Percentiles rank a stretch among this genome's conserved stretches.
These are phyloP conservation scores for Pichia inconspicua DNA, from an alignment of 1,139 yeast genomes.

Conservation along the genomic window DNA sequence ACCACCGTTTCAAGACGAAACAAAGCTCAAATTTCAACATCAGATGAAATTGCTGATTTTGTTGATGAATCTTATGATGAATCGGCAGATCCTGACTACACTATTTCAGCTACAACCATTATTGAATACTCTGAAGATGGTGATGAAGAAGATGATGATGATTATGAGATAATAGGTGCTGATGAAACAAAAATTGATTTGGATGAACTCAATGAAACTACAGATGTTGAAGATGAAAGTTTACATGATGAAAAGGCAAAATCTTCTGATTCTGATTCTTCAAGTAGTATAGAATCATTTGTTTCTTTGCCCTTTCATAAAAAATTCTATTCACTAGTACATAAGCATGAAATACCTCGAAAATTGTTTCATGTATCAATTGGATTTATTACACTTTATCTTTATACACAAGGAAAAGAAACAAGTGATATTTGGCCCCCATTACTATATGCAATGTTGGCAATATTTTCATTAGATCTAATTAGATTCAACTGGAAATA, in stretches of 20 bases:
- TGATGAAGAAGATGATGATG: slow-evolving; percentile 6
- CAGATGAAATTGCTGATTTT: not conserved
- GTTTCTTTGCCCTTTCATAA: slow-evolving; percentile 15
- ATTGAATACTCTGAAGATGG: slow-evolving; percentile 7
- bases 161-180: slow-evolving; percentile 1
- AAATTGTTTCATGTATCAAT: slow-evolving; percentile 82
- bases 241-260: not conserved
- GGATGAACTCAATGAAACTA: slow-evolving; percentile 8
- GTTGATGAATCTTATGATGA: slow-evolving; percentile 21
- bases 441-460: slow-evolving; percentile 44
- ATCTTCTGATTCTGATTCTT: not conserved
- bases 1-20: not conserved
- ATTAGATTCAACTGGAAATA: slow-evolving; percentile 54
- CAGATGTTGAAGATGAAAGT: slow-evolving; percentile 4
- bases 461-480: slow-evolving; percentile 58
- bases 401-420: slow-evolving; percentile 58
- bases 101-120: slow-evolving; percentile 10
- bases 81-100: slow-evolving; percentile 24
- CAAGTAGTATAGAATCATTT: not conserved
- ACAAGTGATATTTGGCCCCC: slow-evolving; percentile 52
- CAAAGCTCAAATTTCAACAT: not conserved
- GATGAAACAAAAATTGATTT: slow-evolving; percentile 9
- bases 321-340: slow-evolving; percentile 23
- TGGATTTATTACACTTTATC: slow-evolving; percentile 68
- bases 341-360: slow-evolving; percentile 80